A percentile compares a stretch with the other conserved stretches of the same genome.
Evolutionary conservation across 2,329 filamentous ascomycete species (phyloP).

Genomic region (Fusarium sulawesiense): DNA sequence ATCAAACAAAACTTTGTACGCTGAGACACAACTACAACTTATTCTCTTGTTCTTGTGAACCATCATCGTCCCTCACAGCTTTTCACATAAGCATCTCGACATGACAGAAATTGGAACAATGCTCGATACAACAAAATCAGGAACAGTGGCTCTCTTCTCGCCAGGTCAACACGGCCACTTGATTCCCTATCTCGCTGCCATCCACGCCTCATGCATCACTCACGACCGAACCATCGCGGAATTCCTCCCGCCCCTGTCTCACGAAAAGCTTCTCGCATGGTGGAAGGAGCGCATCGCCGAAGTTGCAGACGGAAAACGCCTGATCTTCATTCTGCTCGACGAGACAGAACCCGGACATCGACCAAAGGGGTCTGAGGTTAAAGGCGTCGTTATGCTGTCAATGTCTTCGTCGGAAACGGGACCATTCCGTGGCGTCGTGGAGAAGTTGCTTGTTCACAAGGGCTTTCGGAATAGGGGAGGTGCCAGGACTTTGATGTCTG

Average conservation of each 20-base stretch:
- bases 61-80: not conserved
- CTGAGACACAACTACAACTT: constrained; percentile 2
- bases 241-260: constrained; percentile 69
- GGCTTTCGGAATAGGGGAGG: constrained; percentile 63
- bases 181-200: constrained; percentile 65
- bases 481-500: constrained; percentile 62
- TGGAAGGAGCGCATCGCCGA: constrained; percentile 67
- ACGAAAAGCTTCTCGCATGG: constrained; percentile 66
- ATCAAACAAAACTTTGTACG: constrained; percentile 10
- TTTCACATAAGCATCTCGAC: not conserved
- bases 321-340: constrained; percentile 65
- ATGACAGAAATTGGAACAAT: constrained; percentile 52
- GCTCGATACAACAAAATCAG: constrained; percentile 47
- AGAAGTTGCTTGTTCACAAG: constrained; percentile 69
- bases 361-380: constrained; percentile 58
- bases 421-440: constrained; percentile 64
- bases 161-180: constrained; percentile 61
- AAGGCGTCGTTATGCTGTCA: constrained; percentile 67
- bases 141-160: constrained; percentile 57
- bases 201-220: constrained; percentile 70
- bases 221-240: constrained; percentile 66
- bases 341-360: constrained; percentile 49
- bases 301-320: constrained; percentile 56
- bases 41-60: constrained; percentile 1
- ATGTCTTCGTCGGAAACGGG: constrained; percentile 67